Percentiles rank a stretch among this genome's conserved stretches.
Evolutionary conservation across 805 yeast genomes (phyloP).

Genomic region (Myxozyma sirexii): DNA sequence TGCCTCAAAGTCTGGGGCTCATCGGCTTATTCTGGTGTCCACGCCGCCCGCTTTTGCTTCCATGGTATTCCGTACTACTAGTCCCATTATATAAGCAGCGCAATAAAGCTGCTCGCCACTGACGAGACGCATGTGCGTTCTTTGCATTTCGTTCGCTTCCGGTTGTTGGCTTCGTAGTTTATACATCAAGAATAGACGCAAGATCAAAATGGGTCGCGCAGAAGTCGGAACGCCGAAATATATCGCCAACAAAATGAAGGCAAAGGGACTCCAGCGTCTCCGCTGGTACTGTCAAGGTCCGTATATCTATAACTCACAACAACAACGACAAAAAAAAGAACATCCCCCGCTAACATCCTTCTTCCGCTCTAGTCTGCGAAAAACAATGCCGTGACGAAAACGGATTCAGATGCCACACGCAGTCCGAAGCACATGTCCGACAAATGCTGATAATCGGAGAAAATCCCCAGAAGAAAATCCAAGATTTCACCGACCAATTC

Average conservation of each 20-base stretch:
- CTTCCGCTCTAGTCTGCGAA: conserved; percentile 60
- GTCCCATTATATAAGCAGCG: too few species aligned
- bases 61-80: background rate
- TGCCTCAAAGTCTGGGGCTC: background rate
- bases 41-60: too few species aligned
- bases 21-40: background rate
- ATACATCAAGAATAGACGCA: too few species aligned
- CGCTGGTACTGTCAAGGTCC: conserved; percentile 74
- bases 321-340: too few species aligned
- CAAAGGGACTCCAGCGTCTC: conserved; percentile 82
- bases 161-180: too few species aligned
- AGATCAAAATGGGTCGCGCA: conserved; percentile 56
- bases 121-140: too few species aligned
- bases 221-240: conserved; percentile 70
- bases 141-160: too few species aligned
- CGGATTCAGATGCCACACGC: conserved; percentile 89
- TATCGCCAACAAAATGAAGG: conserved; percentile 74
- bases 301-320: too few species aligned
- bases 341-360: background rate
- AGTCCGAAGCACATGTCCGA: conserved; percentile 74
- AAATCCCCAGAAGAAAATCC: conserved; percentile 51
- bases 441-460: conserved; percentile 53
- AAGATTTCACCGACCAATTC: conserved; percentile 63
- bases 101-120: too few species aligned
- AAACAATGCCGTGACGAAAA: conserved; percentile 96